Evolutionary conservation across 805 yeast species (phyloP).

Genomic region (Candida palmyrensis): DNA sequence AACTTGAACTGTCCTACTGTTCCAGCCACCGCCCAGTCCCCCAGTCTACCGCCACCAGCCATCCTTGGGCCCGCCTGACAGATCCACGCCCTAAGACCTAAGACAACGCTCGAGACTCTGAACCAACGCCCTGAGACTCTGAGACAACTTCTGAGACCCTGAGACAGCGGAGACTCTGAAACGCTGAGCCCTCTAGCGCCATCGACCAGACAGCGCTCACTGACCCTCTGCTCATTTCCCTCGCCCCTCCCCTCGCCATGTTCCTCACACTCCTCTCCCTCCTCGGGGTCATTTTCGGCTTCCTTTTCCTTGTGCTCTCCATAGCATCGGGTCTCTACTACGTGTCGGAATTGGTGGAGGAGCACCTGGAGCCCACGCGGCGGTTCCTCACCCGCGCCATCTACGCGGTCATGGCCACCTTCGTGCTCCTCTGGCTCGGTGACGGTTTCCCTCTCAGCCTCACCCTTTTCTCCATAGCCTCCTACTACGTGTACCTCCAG

Average conservation of each 20-base stretch:
- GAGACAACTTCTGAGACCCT: too few relatives aligned
- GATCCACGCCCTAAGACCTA: too few relatives aligned
- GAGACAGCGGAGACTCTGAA: too few relatives aligned
- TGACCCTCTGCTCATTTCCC: too few relatives aligned
- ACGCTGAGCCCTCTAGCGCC: too few relatives aligned
- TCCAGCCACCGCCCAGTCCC: too few relatives aligned
- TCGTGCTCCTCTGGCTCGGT: constrained; percentile 55
- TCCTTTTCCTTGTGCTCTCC: constrained; percentile 38
- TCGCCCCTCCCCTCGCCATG: constrained; percentile 17
- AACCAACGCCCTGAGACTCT: too few relatives aligned
- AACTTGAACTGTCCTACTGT: too few relatives aligned
- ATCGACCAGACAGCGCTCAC: too few relatives aligned
- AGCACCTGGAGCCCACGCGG: constrained; percentile 81
- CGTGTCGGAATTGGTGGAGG: constrained; percentile 88
- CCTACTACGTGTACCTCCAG: constrained; percentile 70
- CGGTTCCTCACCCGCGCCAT: constrained; percentile 62
- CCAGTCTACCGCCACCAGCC: too few relatives aligned
- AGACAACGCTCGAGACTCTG: too few relatives aligned
- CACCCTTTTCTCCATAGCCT: constrained; percentile 59
- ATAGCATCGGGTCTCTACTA: constrained; percentile 91
- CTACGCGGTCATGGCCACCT: constrained; percentile 50
- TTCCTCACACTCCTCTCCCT: constrained; percentile 35
- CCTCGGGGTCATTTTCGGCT: constrained; percentile 33
- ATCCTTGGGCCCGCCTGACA: too few relatives aligned
- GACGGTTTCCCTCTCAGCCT: constrained; percentile 78